Base-by-base conservation (phyloP, 257 asterid species). In the Hygrophila difformis region DNA sequence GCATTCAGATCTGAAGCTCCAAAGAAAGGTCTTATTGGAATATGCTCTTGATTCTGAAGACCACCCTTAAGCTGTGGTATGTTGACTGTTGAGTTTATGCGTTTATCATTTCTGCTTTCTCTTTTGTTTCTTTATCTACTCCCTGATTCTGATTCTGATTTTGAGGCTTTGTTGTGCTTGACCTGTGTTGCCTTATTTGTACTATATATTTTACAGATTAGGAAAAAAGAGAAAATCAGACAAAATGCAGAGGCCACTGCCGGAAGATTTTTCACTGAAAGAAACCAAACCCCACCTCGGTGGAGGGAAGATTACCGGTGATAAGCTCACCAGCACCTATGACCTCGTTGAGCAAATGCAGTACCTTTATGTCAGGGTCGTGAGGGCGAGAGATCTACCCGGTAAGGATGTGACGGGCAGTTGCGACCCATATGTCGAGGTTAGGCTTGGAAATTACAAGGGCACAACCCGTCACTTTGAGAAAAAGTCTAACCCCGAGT, bases 321-420 rank as follows among this genome's bases (percentile, higher is more conserved):
- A 75, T 40, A 77, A 81, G 70, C 73, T 74, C 42, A 71, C 82
- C 5, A 81, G 84, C 61, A 81, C 87, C 58, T 81, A 81, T 75
- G 93, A 75, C 61, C 79, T 77, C 16, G 85, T 77, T 18, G 93
- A 77, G 71, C 88, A 77, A 51, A 81, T 81, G 93, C 78, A 77
- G 46, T 81, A 67, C 64, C 88, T 81, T 37, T 78, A 78, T 19
- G 88, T 81, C 37, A 73, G 82, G 18, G 93, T 81, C 6, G 84
- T 74, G 31, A 81, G 77, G 66, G 84, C 93, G 0, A 81, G 56
- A 59, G 93, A 78, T 42, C 53, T 81, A 26, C 88, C 85, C 0
- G 85, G 68, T 8, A 81, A 72, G 63, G 88, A 78, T 53, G 56
- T 78, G 2, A 72, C 82, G 0, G 93, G 87, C 29, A 72, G 77